Conservation (phyloP, 768 basidiomycete species). For the Saitozyma sp. region DNA sequence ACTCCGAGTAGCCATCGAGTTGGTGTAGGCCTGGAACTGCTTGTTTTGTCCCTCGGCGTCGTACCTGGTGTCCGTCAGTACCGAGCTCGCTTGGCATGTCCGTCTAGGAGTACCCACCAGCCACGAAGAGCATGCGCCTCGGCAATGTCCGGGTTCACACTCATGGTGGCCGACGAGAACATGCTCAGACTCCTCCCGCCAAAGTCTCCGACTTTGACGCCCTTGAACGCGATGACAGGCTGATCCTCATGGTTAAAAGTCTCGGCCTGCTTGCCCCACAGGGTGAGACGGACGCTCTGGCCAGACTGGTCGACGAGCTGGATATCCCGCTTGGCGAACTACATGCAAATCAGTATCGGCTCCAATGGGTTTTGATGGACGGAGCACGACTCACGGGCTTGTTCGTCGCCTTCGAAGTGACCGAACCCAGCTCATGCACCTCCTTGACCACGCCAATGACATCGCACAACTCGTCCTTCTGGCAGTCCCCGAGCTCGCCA, state of each 20-base stretch:
- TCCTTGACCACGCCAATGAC: conserved; percentile 86
- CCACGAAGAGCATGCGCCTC: conserved; percentile 82
- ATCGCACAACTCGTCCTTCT: conserved; percentile 73
- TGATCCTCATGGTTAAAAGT: conserved; percentile 63
- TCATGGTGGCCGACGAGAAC: conserved; percentile 75
- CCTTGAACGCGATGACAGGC: conserved; percentile 88
- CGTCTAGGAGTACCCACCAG: conserved; percentile 59
- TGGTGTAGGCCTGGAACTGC: conserved; percentile 72
- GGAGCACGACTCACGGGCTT: conserved; percentile 59
- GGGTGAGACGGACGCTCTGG: conserved; percentile 75
- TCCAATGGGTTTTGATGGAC: not conserved
- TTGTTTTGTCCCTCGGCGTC: conserved; percentile 66
- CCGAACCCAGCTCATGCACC: conserved; percentile 65
- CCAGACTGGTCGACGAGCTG: conserved; percentile 80
- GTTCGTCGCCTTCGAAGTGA: conserved; percentile 72
- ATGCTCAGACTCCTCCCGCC: conserved; percentile 85
- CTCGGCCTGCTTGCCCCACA: conserved; percentile 97
- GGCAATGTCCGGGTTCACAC: conserved; percentile 86
- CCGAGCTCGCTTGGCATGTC: not conserved
- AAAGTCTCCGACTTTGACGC: conserved; percentile 89
- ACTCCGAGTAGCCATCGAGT: conserved; percentile 52
- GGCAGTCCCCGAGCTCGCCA: conserved; percentile 61
- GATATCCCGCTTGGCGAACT: conserved; percentile 88
- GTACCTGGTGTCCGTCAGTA: conserved; percentile 56
- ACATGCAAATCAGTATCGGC: conserved; percentile 11